Conservation (phyloP, 1,284 basidiomycete species). For the Cronartium quercuum region DNA sequence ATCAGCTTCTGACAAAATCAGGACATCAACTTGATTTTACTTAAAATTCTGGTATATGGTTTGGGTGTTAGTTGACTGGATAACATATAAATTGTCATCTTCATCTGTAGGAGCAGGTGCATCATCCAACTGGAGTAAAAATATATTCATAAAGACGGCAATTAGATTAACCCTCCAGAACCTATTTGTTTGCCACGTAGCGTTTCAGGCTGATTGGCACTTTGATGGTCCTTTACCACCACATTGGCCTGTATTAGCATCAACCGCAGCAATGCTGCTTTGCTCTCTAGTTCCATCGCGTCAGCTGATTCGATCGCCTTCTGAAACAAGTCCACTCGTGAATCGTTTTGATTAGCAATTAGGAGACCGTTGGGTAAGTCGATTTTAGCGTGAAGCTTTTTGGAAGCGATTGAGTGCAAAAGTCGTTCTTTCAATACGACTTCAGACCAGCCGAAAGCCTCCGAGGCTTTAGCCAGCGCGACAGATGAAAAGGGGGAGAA, state of each 20-base stretch:
- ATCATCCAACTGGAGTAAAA: too few species aligned
- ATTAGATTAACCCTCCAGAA: too few species aligned
- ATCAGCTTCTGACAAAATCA: too few species aligned
- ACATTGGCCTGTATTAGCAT: conserved; percentile 12
- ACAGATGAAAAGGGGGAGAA: conserved; percentile 20
- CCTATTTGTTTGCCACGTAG: too few species aligned
- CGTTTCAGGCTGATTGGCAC: too few species aligned
- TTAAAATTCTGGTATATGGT: too few species aligned
- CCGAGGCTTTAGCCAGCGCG: background rate
- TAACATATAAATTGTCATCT: too few species aligned
- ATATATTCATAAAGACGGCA: too few species aligned
- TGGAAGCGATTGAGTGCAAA: background rate
- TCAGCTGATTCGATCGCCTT: conserved; percentile 6
- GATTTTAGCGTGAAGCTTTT: background rate
- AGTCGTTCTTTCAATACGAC: background rate
- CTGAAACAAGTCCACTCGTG: background rate
- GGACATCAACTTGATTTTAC: too few species aligned
- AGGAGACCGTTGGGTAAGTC: conserved; percentile 8
- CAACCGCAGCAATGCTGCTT: conserved; percentile 9
- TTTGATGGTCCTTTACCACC: conserved; percentile 3
- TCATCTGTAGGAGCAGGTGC: too few species aligned
- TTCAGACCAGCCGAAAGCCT: conserved; percentile 17
- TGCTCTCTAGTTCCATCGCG: background rate
- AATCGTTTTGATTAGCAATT: background rate
- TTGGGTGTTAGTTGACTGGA: too few species aligned